These are phyloP conservation scores for Mycosphaerelloides madeirae DNA, from an alignment of 2,329 filamentous ascomycete genomes.

Conservation along the genomic window DNA sequence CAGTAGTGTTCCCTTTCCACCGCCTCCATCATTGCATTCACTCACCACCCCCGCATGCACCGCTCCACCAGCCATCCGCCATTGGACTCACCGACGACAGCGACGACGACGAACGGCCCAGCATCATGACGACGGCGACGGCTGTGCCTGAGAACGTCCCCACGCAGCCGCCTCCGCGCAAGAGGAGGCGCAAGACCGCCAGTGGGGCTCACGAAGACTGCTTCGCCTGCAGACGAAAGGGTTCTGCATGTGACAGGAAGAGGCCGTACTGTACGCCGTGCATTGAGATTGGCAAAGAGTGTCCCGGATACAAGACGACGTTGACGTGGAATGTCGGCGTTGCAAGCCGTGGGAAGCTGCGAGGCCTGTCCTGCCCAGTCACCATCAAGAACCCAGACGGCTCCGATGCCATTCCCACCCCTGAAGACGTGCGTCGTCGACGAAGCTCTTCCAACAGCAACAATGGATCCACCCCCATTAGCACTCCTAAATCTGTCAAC, in stretches of 20 bases:
- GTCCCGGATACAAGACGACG: conserved; percentile 93
- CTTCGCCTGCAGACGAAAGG: conserved; percentile 83
- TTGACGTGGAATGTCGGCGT: conserved; percentile 96
- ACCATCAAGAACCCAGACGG: conserved; percentile 39
- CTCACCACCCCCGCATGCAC: no score
- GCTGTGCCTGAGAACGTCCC: background rate
- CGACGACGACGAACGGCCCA: conserved; percentile 12
- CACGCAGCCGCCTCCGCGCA: conserved; percentile 30
- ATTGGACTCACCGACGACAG: no score
- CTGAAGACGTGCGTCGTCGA: background rate
- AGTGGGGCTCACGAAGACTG: conserved; percentile 91
- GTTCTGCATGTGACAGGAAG: conserved; percentile 80
- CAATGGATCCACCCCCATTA: background rate
- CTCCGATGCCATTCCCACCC: conserved; percentile 3
- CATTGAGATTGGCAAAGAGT: conserved; percentile 84
- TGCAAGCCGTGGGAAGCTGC: conserved; percentile 88
- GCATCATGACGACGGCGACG: background rate
- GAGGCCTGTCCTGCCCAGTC: conserved; percentile 73
- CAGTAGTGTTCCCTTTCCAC: no score
- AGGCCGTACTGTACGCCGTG: conserved; percentile 94
- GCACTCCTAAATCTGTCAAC: no score
- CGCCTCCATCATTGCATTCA: no score
- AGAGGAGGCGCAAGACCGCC: conserved; percentile 82
- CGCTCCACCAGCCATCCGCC: no score
- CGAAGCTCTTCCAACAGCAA: background rate